phyloP scores from a whole-genome alignment of 2,329 filamentous ascomycete species.

The Gnomoniopsis sp. region DNA sequence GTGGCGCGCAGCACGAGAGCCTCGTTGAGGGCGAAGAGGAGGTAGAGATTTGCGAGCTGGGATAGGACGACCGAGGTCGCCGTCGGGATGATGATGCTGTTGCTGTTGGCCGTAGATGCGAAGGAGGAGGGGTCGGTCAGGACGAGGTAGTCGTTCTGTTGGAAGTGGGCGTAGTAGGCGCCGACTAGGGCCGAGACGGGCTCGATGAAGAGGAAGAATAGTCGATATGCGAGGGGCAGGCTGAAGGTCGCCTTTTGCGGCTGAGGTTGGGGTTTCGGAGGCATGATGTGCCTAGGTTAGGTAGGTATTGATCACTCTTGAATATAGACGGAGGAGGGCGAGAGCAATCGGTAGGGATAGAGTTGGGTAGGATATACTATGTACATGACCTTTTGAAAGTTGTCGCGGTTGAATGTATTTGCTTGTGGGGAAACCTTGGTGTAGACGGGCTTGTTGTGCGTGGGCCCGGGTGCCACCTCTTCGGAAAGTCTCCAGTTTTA shows the following conservation, averaged over 20 bases:
- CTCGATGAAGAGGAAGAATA: conserved; percentile 76
- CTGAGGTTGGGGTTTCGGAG: not conserved
- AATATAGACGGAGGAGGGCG: not conserved
- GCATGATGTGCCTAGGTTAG: not conserved
- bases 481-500: too few species aligned
- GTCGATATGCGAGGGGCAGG: conserved; percentile 60
- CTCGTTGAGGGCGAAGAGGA: conserved; percentile 75
- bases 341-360: too few species aligned
- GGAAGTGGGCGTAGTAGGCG: conserved; percentile 49
- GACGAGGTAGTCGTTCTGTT: conserved; percentile 55
- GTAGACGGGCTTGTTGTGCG: too few species aligned
- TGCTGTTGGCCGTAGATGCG: conserved; percentile 34
- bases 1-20: conserved; percentile 70
- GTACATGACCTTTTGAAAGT: too few species aligned
- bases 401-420: too few species aligned
- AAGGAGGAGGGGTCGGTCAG: conserved; percentile 58
- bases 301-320: not conserved
- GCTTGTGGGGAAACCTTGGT: too few species aligned
- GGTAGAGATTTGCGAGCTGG: conserved; percentile 75
- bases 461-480: too few species aligned
- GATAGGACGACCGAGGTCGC: conserved; percentile 65
- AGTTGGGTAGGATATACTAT: too few species aligned
- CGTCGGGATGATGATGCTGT: conserved; percentile 51
- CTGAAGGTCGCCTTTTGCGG: conserved; percentile 30
- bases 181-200: conserved; percentile 51